Percentiles rank a stretch among this genome's conserved stretches.
These are phyloP conservation scores for Stephania cephalantha DNA, from an alignment of 164 flowering plant genomes.

Conservation along the genomic window DNA sequence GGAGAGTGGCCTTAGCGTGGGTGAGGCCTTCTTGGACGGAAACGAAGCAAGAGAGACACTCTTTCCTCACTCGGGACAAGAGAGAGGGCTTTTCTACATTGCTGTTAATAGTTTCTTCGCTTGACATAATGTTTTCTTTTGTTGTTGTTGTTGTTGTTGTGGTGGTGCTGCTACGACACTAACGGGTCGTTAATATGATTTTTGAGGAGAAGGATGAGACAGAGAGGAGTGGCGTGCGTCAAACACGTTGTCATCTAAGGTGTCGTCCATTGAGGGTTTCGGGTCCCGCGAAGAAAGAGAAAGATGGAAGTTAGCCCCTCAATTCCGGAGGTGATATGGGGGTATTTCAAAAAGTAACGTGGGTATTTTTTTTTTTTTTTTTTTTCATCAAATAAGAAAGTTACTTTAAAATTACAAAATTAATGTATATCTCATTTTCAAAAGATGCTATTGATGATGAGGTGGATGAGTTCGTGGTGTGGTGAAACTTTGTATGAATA, in stretches of 20 bases:
- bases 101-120: not conserved
- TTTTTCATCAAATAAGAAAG: too few species aligned
- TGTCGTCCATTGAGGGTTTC: not conserved
- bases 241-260: not conserved
- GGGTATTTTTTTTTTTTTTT: too few species aligned
- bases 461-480: too few species aligned
- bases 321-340: too few species aligned
- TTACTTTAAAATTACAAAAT: too few species aligned
- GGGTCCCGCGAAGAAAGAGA: not conserved
- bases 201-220: not conserved
- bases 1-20: constrained; percentile 26
- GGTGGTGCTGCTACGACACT: too few species aligned
- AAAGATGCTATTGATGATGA: too few species aligned
- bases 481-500: too few species aligned
- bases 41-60: constrained; percentile 20
- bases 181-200: too few species aligned
- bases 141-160: not conserved
- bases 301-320: too few species aligned
- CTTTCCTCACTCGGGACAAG: constrained; percentile 22
- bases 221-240: not conserved
- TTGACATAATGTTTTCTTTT: not conserved
- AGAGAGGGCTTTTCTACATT: constrained; percentile 1
- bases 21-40: constrained; percentile 29
- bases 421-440: too few species aligned
- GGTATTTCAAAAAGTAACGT: too few species aligned